Evolutionary conservation across 495 filamentous ascomycete genomes (phyloP).

Genomic region (Hypoxylon rickii): DNA sequence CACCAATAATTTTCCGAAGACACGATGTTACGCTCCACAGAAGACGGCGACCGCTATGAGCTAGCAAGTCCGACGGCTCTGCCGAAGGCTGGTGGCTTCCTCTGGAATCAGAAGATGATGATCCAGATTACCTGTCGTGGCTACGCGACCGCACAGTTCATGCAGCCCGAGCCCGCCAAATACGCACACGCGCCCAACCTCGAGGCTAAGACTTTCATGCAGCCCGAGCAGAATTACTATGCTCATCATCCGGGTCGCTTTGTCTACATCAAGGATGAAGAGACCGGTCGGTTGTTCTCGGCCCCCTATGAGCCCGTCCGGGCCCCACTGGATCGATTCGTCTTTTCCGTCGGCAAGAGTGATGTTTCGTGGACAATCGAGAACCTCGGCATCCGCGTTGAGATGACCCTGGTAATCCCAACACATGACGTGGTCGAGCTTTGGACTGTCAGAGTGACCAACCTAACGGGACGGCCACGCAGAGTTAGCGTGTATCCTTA

Average conservation of each 20-base stretch:
- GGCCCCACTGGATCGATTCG: slow-evolving; percentile 50
- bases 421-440: slow-evolving; percentile 60
- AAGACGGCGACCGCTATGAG: slow-evolving; percentile 59
- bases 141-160: slow-evolving; percentile 61
- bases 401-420: slow-evolving; percentile 57
- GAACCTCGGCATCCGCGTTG: slow-evolving; percentile 53
- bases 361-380: slow-evolving; percentile 59
- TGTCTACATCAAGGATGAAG: slow-evolving; percentile 63
- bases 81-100: slow-evolving; percentile 60
- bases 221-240: slow-evolving; percentile 63
- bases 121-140: slow-evolving; percentile 61
- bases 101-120: slow-evolving; percentile 68
- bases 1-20: slow-evolving; percentile 6
- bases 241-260: slow-evolving; percentile 62
- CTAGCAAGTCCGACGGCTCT: slow-evolving; percentile 58
- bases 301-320: slow-evolving; percentile 62
- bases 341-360: slow-evolving; percentile 60
- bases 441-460: slow-evolving; percentile 59
- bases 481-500: slow-evolving; percentile 59
- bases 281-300: slow-evolving; percentile 56
- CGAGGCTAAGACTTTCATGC: slow-evolving; percentile 64
- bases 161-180: slow-evolving; percentile 63
- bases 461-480: slow-evolving; percentile 49
- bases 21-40: slow-evolving; percentile 49
- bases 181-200: slow-evolving; percentile 60